Evolutionary conservation across 345 rosid genomes (phyloP).

Genomic region (Rubroshorea leprosula): DNA sequence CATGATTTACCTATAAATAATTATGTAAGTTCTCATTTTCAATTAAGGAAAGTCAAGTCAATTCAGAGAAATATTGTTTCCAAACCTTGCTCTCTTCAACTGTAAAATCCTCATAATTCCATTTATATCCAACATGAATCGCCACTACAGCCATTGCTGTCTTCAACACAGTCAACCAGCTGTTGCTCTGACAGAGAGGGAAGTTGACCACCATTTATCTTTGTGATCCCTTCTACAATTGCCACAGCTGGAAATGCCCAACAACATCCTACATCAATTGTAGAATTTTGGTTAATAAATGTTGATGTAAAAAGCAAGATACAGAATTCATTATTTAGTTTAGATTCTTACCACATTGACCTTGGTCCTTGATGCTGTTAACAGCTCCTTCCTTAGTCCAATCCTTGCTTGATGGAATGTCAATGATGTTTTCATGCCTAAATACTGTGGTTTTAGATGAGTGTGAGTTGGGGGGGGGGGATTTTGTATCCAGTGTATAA

Average conservation of each 20-base stretch:
- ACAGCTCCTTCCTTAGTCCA: conserved; percentile 42
- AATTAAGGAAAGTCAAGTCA: too few relatives aligned
- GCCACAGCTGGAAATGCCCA: conserved; percentile 57
- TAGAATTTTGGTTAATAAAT: too few relatives aligned
- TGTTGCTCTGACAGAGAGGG: conserved; percentile 53
- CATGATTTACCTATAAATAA: too few relatives aligned
- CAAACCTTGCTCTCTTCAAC: too few relatives aligned
- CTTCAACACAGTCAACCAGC: conserved; percentile 46
- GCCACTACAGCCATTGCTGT: conserved; percentile 37
- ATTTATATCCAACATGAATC: too few relatives aligned
- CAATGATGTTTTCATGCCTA: conserved; percentile 26
- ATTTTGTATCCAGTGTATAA: conserved; percentile 9
- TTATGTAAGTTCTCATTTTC: too few relatives aligned
- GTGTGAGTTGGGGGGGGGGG: neutral
- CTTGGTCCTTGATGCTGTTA: conserved; percentile 36
- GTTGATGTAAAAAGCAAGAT: too few relatives aligned
- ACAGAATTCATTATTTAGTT: neutral
- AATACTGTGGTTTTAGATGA: conserved; percentile 5
- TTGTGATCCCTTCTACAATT: conserved; percentile 33
- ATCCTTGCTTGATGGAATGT: conserved; percentile 24
- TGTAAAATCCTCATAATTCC: too few relatives aligned
- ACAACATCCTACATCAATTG: conserved; percentile 49
- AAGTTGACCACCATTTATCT: conserved; percentile 31
- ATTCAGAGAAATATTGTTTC: too few relatives aligned
- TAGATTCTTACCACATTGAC: conserved; percentile 33